phyloP scores from a whole-genome alignment of 345 rosid species.

The Jatropha curcas region DNA sequence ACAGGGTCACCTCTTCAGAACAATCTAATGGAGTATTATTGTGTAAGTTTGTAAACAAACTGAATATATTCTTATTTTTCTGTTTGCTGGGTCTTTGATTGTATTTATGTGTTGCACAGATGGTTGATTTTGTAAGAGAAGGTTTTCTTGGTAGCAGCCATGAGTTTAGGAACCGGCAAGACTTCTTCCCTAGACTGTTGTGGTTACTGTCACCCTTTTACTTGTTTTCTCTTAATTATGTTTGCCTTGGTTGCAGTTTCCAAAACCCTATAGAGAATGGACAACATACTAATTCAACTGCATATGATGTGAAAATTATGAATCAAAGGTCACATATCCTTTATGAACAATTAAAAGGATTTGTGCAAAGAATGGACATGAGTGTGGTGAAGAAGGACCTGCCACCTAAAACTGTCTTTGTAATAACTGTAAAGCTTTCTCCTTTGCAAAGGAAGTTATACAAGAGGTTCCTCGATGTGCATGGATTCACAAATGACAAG shows the following conservation, averaged over 20 bases:
- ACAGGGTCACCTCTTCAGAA: constrained; percentile 99
- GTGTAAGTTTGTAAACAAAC: constrained; percentile 58
- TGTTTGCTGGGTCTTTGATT: constrained; percentile 3
- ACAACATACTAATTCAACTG: constrained; percentile 95
- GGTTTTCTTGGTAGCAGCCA: constrained; percentile 99
- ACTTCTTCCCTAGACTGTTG: constrained; percentile 24
- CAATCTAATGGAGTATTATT: constrained; percentile 98
- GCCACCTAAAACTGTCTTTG: constrained; percentile 98
- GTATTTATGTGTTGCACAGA: constrained; percentile 51
- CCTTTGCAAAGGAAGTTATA: constrained; percentile 86
- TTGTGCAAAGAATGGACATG: constrained; percentile 99
- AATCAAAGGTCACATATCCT: constrained; percentile 98
- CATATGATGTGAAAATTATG: constrained; percentile 96
- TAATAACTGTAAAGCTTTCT: constrained; percentile 93
- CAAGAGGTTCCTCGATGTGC: constrained; percentile 89
- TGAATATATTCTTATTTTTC: background rate
- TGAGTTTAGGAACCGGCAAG: constrained; percentile 96
- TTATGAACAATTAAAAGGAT: constrained; percentile 94
- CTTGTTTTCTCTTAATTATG: constrained; percentile 17
- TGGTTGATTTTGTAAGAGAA: constrained; percentile 99
- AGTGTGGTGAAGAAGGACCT: constrained; percentile 92
- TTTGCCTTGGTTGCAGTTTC: constrained; percentile 58
- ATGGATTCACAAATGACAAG: constrained; percentile 69
- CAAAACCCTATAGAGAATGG: constrained; percentile 99
- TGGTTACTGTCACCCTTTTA: constrained; percentile 15